Percentiles rank a stretch among this genome's conserved stretches.
Evolutionary conservation across 2,329 filamentous ascomycete genomes (phyloP).

Genomic region (Tolypocladium pustulatum): DNA sequence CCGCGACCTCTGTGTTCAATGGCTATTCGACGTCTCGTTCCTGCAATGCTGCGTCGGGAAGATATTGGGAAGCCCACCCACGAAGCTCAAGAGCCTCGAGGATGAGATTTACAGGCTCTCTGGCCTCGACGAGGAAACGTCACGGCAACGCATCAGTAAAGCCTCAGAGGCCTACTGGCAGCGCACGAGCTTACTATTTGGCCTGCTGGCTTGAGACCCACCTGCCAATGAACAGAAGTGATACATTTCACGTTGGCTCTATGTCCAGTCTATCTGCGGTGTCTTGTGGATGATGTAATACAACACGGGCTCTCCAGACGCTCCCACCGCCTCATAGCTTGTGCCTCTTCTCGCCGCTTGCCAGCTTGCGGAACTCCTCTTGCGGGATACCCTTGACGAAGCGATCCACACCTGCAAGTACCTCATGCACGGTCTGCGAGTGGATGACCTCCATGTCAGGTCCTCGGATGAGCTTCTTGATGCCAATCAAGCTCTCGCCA

Average conservation of each 20-base stretch:
- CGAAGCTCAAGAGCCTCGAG: constrained; percentile 32
- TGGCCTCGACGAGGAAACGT: constrained; percentile 37
- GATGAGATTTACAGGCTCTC: constrained; percentile 32
- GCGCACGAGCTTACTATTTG: constrained; percentile 73
- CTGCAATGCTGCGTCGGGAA: constrained; percentile 35
- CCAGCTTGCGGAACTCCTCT: constrained; percentile 78
- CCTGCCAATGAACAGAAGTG: not conserved
- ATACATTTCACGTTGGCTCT: not conserved
- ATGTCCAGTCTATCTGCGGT: not conserved
- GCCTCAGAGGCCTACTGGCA: constrained; percentile 70
- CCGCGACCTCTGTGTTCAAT: constrained; percentile 44
- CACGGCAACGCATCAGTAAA: constrained; percentile 46
- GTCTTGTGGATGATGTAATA: not conserved
- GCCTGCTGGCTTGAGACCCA: constrained; percentile 46
- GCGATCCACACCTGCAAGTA: constrained; percentile 73
- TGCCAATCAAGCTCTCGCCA: constrained; percentile 65
- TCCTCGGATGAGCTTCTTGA: constrained; percentile 72
- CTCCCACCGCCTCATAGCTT: constrained; percentile 52
- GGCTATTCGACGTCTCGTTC: constrained; percentile 49
- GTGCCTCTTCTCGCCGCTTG: constrained; percentile 83
- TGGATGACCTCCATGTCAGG: constrained; percentile 66
- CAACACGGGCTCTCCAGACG: not conserved
- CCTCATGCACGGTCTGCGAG: constrained; percentile 69
- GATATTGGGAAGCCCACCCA: constrained; percentile 9
- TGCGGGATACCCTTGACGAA: constrained; percentile 77